A percentile compares a stretch with the other conserved stretches of the same genome.
These are phyloP conservation scores for Rhynchosporium agropyri DNA, from an alignment of 2,329 filamentous ascomycete genomes.

Conservation along the genomic window DNA sequence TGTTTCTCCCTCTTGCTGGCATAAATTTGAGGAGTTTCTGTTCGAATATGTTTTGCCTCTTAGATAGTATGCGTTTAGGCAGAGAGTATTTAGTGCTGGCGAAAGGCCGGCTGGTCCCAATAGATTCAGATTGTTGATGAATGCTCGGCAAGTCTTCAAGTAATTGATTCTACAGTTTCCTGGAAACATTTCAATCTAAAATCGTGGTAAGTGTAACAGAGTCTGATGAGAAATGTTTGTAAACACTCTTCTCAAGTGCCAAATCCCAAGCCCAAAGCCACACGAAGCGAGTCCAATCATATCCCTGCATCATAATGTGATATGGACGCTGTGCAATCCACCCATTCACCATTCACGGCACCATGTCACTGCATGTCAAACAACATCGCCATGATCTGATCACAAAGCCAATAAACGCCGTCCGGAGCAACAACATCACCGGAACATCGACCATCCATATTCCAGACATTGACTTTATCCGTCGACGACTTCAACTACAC, in stretches of 20 bases:
- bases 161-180: too few relatives aligned
- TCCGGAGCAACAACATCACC: conserved; percentile 12
- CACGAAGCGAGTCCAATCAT: conserved; percentile 30
- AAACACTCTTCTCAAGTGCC: conserved; percentile 5
- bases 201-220: too few relatives aligned
- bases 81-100: too few relatives aligned
- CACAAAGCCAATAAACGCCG: conserved; percentile 31
- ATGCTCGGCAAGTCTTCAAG: too few relatives aligned
- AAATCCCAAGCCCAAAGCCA: conserved; percentile 4
- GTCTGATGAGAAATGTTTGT: too few relatives aligned
- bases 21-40: too few relatives aligned
- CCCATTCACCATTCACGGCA: conserved; percentile 21
- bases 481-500: neutral
- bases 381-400: conserved; percentile 33
- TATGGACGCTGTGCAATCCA: conserved; percentile 18
- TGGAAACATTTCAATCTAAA: too few relatives aligned
- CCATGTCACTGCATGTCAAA: conserved; percentile 2
- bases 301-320: conserved; percentile 17
- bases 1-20: too few relatives aligned
- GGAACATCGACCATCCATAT: neutral
- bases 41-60: too few relatives aligned
- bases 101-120: too few relatives aligned
- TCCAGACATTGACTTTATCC: neutral
- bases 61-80: too few relatives aligned
- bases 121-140: too few relatives aligned